Evolutionary conservation across 2,329 filamentous ascomycete genomes (phyloP).

Genomic region (Helotiales sp.): DNA sequence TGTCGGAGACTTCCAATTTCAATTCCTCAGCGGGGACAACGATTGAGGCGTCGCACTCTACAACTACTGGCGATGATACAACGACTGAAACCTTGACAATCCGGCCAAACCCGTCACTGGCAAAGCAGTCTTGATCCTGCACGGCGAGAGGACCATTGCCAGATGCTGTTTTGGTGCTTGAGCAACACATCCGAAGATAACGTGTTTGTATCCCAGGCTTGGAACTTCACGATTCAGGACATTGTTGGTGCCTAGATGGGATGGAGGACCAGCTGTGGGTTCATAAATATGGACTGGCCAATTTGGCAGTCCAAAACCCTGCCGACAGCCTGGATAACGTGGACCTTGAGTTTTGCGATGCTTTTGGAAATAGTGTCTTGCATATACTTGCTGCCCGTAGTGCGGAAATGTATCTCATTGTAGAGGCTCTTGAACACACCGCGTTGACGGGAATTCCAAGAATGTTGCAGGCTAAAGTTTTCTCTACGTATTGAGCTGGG

Average conservation of each 20-base stretch:
- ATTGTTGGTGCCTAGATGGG: slow-evolving; percentile 12
- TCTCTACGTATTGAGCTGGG: slow-evolving; percentile 22
- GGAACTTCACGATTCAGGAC: slow-evolving; percentile 16
- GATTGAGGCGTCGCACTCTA: not conserved
- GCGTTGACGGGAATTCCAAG: slow-evolving; percentile 44
- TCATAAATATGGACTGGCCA: not conserved
- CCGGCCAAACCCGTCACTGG: not conserved
- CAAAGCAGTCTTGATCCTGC: not conserved
- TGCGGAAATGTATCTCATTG: slow-evolving; percentile 19
- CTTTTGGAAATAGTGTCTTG: slow-evolving; percentile 53
- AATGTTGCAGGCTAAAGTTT: slow-evolving; percentile 31
- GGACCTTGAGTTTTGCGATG: slow-evolving; percentile 21
- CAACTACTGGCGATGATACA: not conserved
- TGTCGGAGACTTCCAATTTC: slow-evolving; percentile 7
- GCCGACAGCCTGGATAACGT: slow-evolving; percentile 5
- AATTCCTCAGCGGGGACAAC: not conserved
- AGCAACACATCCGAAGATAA: slow-evolving; percentile 12
- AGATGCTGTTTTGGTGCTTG: slow-evolving; percentile 11
- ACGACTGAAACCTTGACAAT: not conserved
- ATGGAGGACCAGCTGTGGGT: slow-evolving; percentile 7
- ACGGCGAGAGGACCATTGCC: not conserved
- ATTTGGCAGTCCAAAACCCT: not conserved
- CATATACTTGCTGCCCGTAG: slow-evolving; percentile 30
- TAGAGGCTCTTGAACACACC: slow-evolving; percentile 16
- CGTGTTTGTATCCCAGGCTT: slow-evolving; percentile 20